A percentile compares a stretch with the other conserved stretches of the same genome.
These are phyloP conservation scores for Aspergillus asperescens DNA, from an alignment of 495 filamentous ascomycete genomes.

Conservation along the genomic window DNA sequence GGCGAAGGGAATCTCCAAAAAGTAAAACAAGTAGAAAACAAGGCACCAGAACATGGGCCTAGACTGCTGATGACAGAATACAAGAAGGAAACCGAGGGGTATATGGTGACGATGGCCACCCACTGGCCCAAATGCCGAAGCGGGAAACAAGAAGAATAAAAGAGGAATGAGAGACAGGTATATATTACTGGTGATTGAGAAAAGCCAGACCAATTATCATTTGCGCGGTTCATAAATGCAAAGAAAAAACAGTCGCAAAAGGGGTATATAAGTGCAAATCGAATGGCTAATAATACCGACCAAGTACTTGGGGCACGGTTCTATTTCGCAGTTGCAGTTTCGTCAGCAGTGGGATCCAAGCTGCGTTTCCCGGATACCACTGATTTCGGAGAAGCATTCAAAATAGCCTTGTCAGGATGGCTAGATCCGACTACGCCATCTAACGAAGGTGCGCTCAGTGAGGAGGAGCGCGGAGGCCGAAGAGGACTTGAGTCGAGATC, in stretches of 20 bases:
- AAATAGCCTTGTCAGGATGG: neutral
- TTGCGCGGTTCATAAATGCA: conserved; percentile 17
- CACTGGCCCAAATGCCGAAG: neutral
- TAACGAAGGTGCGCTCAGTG: conserved; percentile 22
- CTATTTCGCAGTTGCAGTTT: conserved; percentile 4
- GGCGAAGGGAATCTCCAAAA: conserved; percentile 12
- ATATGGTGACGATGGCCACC: conserved; percentile 2
- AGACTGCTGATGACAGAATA: conserved; percentile 9
- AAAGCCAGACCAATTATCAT: conserved; percentile 10
- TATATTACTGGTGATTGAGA: neutral
- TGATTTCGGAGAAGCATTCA: conserved; percentile 11
- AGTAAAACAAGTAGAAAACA: neutral
- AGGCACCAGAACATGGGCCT: neutral
- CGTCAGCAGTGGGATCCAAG: neutral
- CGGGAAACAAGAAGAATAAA: conserved; percentile 6
- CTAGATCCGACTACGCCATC: conserved; percentile 12
- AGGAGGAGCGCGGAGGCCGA: conserved; percentile 38
- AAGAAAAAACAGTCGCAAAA: conserved; percentile 22
- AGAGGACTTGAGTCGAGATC: conserved; percentile 31
- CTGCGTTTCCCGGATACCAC: conserved; percentile 7
- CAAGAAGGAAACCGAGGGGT: conserved; percentile 16
- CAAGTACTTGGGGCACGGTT: conserved; percentile 2
- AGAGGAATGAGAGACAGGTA: conserved; percentile 1
- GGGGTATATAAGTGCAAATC: conserved; percentile 30
- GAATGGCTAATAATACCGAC: conserved; percentile 19